Conservation (phyloP, 2,329 filamentous ascomycete species). For the Trichophyton rubrum region DNA sequence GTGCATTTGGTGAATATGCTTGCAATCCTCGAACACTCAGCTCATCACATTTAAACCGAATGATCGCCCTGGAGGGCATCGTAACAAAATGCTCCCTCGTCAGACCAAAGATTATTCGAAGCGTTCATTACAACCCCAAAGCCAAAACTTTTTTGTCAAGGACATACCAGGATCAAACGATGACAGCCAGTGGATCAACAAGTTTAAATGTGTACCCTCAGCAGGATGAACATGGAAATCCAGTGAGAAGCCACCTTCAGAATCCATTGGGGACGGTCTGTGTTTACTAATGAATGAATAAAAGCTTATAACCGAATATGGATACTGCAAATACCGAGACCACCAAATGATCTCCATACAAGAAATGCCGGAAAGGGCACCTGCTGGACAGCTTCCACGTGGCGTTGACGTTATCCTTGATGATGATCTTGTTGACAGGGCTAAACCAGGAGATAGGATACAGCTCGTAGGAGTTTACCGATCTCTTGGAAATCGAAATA, state of each 20-base stretch:
- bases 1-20: conserved; percentile 86
- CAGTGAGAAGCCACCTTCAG: conserved; percentile 33
- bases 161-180: conserved; percentile 92
- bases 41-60: conserved; percentile 80
- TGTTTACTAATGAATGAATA: not conserved
- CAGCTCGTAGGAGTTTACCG: conserved; percentile 95
- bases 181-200: conserved; percentile 75
- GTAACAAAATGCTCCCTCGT: conserved; percentile 94
- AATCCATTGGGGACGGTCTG: not conserved
- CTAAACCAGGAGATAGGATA: conserved; percentile 91
- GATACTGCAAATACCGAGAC: conserved; percentile 87
- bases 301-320: conserved; percentile 79
- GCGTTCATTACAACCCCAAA: conserved; percentile 87
- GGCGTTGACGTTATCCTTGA: conserved; percentile 95
- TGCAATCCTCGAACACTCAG: conserved; percentile 91
- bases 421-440: conserved; percentile 86
- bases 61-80: conserved; percentile 95
- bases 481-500: conserved; percentile 88
- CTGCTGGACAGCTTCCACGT: conserved; percentile 85
- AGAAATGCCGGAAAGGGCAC: conserved; percentile 95
- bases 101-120: conserved; percentile 93
- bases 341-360: conserved; percentile 97
- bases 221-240: conserved; percentile 84
- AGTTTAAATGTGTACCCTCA: conserved; percentile 89
- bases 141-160: conserved; percentile 78